A percentile compares a stretch with the other conserved stretches of the same genome.
Evolutionary conservation across 1,139 yeast genomes (phyloP).

Genomic region (Saccharomycopsis phalli): DNA sequence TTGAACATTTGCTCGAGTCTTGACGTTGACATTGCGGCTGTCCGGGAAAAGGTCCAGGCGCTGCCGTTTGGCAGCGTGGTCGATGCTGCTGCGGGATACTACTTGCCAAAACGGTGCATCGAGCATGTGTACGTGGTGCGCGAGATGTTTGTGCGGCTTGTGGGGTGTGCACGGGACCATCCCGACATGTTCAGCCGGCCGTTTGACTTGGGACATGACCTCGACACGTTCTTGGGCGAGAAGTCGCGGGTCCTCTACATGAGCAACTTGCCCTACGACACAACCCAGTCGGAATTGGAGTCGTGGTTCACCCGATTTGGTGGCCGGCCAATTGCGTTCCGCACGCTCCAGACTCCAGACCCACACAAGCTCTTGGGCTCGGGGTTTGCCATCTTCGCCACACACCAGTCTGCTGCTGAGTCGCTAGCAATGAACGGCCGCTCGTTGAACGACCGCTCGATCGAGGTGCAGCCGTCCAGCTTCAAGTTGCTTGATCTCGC

Average conservation of each 20-base stretch:
- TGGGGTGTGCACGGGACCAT: constrained; percentile 43
- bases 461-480: constrained; percentile 86
- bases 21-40: constrained; percentile 34
- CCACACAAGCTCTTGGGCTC: constrained; percentile 40
- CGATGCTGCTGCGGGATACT: not conserved
- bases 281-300: constrained; percentile 86
- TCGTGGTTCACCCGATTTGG: constrained; percentile 87
- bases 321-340: constrained; percentile 78
- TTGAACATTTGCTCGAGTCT: constrained; percentile 50
- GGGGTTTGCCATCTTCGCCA: constrained; percentile 79
- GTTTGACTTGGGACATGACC: constrained; percentile 65
- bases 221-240: constrained; percentile 56
- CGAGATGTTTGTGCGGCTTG: constrained; percentile 41
- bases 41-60: not conserved
- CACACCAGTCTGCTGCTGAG: constrained; percentile 82
- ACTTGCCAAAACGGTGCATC: constrained; percentile 29
- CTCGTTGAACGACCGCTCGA: constrained; percentile 58
- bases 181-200: constrained; percentile 45
- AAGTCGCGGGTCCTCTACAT: constrained; percentile 71
- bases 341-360: constrained; percentile 68
- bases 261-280: constrained; percentile 71
- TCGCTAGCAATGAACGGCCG: constrained; percentile 74
- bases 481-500: constrained; percentile 71
- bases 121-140: constrained; percentile 36
- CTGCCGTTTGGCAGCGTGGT: not conserved